Evolutionary conservation across 2,329 filamentous ascomycete species (phyloP).

Genomic region (Aspergillus sp.): DNA sequence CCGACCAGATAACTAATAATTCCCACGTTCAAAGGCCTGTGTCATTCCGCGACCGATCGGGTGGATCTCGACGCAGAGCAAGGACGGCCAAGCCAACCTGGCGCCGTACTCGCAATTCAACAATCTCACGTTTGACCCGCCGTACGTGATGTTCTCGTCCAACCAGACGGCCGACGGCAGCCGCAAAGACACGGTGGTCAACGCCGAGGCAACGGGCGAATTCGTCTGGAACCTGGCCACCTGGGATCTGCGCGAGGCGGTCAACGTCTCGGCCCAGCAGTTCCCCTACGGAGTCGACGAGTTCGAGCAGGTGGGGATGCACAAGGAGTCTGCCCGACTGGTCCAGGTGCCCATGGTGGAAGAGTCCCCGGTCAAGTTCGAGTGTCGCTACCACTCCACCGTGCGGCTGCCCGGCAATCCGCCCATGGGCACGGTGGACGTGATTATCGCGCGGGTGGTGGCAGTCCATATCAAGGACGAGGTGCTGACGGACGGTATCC

Average conservation of each 20-base stretch:
- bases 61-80: conserved; percentile 60
- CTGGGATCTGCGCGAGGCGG: conserved; percentile 54
- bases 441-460: conserved; percentile 58
- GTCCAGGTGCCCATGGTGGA: conserved; percentile 53
- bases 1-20: not conserved
- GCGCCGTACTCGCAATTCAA: conserved; percentile 64
- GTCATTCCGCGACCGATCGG: conserved; percentile 63
- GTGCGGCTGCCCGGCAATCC: conserved; percentile 56
- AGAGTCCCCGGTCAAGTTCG: conserved; percentile 57
- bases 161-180: conserved; percentile 51
- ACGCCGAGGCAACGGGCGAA: conserved; percentile 55
- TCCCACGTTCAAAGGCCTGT: conserved; percentile 36
- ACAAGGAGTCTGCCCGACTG: conserved; percentile 46
- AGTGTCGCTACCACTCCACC: conserved; percentile 58
- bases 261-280: conserved; percentile 57
- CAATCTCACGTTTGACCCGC: conserved; percentile 63
- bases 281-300: conserved; percentile 54
- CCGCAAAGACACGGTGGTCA: conserved; percentile 59
- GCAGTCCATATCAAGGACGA: conserved; percentile 58
- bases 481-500: conserved; percentile 54
- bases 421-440: conserved; percentile 58
- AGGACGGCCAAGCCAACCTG: conserved; percentile 52
- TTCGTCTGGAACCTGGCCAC: conserved; percentile 64
- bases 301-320: conserved; percentile 51
- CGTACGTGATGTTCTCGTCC: conserved; percentile 62